A percentile compares a stretch with the other conserved stretches of the same genome.
These are phyloP conservation scores for Leptographium procerum DNA, from an alignment of 2,329 filamentous ascomycete genomes.

Conservation along the genomic window DNA sequence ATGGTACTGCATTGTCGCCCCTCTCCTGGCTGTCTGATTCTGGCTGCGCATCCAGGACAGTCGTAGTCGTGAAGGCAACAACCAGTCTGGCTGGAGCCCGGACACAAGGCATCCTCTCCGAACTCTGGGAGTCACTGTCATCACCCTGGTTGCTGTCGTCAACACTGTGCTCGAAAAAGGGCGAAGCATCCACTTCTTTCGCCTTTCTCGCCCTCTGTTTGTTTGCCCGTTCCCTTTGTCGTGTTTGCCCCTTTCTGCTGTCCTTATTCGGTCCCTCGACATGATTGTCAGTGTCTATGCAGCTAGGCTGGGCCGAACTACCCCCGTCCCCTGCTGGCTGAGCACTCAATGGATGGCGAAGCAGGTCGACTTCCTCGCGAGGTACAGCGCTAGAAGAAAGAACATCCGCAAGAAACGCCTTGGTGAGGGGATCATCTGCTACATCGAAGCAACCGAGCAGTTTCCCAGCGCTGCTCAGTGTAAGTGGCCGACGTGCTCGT, in stretches of 20 bases:
- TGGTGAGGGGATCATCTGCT: slow-evolving; percentile 6
- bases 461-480: slow-evolving; percentile 1
- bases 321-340: not conserved
- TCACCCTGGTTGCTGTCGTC: not conserved
- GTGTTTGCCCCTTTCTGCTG: not conserved
- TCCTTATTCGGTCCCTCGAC: not conserved
- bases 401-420: slow-evolving; percentile 8
- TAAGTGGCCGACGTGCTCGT: not conserved
- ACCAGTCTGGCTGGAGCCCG: not conserved
- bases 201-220: not conserved
- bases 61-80: not conserved
- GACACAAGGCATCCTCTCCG: not conserved
- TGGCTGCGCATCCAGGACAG: not conserved
- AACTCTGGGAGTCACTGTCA: too few species aligned
- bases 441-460: slow-evolving; percentile 8
- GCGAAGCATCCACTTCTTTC: not conserved
- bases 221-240: not conserved
- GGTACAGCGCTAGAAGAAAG: slow-evolving; percentile 7
- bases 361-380: slow-evolving; percentile 4
- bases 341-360: not conserved
- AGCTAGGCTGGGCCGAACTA: too few species aligned
- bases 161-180: not conserved
- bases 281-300: not conserved
- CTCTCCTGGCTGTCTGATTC: not conserved
- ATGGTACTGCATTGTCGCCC: not conserved